Conservation (phyloP, 805 yeast species). For the Hagleromyces aurorensis region DNA sequence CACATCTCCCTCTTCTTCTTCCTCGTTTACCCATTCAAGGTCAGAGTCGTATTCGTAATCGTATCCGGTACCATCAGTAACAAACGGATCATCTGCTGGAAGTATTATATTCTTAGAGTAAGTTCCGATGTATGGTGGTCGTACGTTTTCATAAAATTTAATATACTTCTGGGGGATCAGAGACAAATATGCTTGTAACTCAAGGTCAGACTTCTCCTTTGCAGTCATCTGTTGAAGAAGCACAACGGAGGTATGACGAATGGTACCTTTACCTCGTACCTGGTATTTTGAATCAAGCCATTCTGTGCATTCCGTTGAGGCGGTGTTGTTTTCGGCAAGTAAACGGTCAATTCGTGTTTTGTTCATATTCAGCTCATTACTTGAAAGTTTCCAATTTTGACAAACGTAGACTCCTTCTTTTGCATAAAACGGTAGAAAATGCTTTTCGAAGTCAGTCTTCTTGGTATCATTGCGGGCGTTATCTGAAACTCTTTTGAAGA, state of each 20-base stretch:
- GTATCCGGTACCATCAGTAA: constrained; percentile 29
- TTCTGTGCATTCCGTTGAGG: constrained; percentile 2
- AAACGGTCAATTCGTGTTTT: constrained; percentile 24
- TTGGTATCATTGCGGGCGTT: constrained; percentile 14
- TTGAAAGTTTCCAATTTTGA: constrained; percentile 5
- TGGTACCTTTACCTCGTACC: constrained; percentile 5
- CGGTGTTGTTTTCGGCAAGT: constrained; percentile 3
- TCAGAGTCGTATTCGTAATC: constrained; percentile 47
- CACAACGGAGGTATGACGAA: constrained; percentile 27
- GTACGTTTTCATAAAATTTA: constrained; percentile 43
- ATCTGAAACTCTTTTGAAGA: constrained; percentile 29
- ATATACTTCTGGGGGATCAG: constrained; percentile 33
- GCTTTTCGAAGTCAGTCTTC: constrained; percentile 28
- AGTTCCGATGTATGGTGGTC: constrained; percentile 48
- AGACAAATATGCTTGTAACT: constrained; percentile 23
- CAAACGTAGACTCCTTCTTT: constrained; percentile 30
- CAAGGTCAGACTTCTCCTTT: constrained; percentile 34
- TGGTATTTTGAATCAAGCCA: constrained; percentile 18
- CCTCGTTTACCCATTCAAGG: constrained; percentile 48
- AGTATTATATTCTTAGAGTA: constrained; percentile 32
- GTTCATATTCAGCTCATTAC: constrained; percentile 4
- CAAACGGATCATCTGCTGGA: constrained; percentile 27
- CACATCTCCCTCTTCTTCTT: constrained; percentile 43
- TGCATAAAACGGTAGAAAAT: constrained; percentile 33
- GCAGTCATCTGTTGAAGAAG: constrained; percentile 32